Conservation (phyloP, 257 asterid species). For the Ocimum tenuiflorum region DNA sequence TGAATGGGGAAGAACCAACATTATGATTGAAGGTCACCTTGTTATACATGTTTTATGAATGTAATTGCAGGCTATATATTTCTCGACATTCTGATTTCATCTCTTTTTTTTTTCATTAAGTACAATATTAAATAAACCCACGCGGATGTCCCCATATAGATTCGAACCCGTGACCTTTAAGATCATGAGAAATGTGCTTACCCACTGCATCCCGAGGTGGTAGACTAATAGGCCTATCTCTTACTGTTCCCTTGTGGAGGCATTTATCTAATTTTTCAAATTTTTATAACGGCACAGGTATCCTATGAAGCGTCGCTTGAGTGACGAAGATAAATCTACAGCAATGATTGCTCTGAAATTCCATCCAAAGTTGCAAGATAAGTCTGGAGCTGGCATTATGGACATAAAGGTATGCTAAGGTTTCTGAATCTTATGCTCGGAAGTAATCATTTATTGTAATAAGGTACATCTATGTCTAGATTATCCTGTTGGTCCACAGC, state of each 20-base stretch:
- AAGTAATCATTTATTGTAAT: background rate
- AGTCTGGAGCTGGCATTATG: conserved; percentile 53
- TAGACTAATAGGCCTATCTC: background rate
- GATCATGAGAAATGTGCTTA: too few species aligned
- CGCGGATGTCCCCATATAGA: too few species aligned
- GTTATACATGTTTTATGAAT: conserved; percentile 3
- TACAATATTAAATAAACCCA: too few species aligned
- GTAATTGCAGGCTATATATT: background rate
- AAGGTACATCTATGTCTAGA: too few species aligned
- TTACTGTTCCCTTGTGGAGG: background rate
- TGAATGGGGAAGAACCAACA: background rate
- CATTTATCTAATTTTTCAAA: background rate
- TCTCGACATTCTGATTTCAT: background rate
- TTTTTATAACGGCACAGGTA: conserved; percentile 38
- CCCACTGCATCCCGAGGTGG: too few species aligned
- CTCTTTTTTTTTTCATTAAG: too few species aligned
- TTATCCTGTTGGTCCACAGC: too few species aligned
- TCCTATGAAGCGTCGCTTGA: conserved; percentile 37
- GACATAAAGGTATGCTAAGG: conserved; percentile 61
- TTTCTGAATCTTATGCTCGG: background rate
- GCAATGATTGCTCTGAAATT: conserved; percentile 57
- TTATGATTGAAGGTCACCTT: background rate
- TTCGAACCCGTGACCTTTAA: too few species aligned
- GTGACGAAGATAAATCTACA: conserved; percentile 47
- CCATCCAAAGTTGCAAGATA: conserved; percentile 67